These are phyloP conservation scores for Aquilaria agallochum DNA, from an alignment of 441 rosid species.

Conservation along the genomic window DNA sequence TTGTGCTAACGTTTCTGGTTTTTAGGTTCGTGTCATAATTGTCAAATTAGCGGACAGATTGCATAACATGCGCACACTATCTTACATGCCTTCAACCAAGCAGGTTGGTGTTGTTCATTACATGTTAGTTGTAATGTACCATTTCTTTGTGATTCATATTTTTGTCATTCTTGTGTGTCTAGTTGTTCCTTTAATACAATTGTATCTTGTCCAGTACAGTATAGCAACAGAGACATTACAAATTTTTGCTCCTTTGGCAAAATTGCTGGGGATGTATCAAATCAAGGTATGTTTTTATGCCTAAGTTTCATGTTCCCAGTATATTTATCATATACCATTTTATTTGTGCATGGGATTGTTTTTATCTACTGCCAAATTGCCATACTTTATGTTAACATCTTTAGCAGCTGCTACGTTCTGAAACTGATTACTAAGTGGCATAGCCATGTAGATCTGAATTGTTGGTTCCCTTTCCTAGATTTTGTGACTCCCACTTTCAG, in stretches of 20 bases:
- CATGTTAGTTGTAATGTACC: conserved; percentile 14
- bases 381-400: too few species aligned
- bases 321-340: too few species aligned
- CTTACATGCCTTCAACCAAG: conserved; percentile 86
- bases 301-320: neutral
- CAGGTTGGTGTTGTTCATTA: conserved; percentile 48
- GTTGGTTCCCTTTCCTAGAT: too few species aligned
- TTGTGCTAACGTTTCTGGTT: conserved; percentile 11
- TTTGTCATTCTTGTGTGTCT: neutral
- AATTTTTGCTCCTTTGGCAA: conserved; percentile 97
- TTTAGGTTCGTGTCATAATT: conserved; percentile 90
- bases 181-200: conserved; percentile 14
- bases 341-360: too few species aligned
- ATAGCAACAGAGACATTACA: conserved; percentile 95
- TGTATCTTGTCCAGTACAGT: conserved; percentile 64
- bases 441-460: too few species aligned
- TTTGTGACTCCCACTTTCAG: too few species aligned
- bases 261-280: conserved; percentile 94
- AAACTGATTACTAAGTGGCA: too few species aligned
- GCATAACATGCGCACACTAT: conserved; percentile 92
- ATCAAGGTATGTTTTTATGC: conserved; percentile 59
- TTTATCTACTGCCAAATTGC: too few species aligned
- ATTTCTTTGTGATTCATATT: conserved; percentile 9
- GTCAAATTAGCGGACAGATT: conserved; percentile 94
- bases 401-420: too few species aligned